Conservation (phyloP, 305 asterid genomes). For the Fraxinus greggii region DNA sequence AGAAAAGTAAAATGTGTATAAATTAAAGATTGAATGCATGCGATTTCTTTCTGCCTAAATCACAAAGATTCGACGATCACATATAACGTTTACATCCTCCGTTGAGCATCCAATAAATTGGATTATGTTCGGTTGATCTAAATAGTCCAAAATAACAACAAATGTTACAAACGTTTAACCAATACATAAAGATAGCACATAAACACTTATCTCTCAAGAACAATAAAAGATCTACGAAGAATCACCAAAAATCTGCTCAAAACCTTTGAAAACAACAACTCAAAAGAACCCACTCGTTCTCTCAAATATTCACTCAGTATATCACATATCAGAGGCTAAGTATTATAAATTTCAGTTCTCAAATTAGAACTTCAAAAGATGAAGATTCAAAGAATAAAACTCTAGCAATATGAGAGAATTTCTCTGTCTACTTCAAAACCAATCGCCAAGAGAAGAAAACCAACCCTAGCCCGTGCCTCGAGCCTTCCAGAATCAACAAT, state of each 20-base stretch:
- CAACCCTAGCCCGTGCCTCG: not conserved
- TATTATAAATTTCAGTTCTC: not conserved
- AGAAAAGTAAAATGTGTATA: too few species aligned
- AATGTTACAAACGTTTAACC: too few species aligned
- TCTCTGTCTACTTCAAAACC: not conserved
- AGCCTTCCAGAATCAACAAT: not conserved
- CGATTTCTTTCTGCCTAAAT: too few species aligned
- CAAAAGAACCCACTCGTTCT: not conserved
- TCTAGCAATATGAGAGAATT: not conserved
- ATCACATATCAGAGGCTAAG: not conserved
- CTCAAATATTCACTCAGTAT: not conserved
- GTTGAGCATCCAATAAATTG: too few species aligned
- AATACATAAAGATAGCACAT: not conserved
- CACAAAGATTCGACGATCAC: too few species aligned
- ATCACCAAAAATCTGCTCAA: not conserved
- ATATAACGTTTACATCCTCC: too few species aligned
- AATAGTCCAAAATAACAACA: too few species aligned
- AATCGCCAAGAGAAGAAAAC: too few species aligned
- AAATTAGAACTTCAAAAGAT: too few species aligned
- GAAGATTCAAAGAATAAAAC: not conserved
- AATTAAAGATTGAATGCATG: too few species aligned
- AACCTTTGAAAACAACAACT: not conserved
- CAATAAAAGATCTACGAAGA: not conserved
- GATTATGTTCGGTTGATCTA: too few species aligned
- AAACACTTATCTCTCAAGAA: not conserved